These are phyloP conservation scores for Psilocybe azurescens DNA, from an alignment of 768 basidiomycete genomes.

Conservation along the genomic window DNA sequence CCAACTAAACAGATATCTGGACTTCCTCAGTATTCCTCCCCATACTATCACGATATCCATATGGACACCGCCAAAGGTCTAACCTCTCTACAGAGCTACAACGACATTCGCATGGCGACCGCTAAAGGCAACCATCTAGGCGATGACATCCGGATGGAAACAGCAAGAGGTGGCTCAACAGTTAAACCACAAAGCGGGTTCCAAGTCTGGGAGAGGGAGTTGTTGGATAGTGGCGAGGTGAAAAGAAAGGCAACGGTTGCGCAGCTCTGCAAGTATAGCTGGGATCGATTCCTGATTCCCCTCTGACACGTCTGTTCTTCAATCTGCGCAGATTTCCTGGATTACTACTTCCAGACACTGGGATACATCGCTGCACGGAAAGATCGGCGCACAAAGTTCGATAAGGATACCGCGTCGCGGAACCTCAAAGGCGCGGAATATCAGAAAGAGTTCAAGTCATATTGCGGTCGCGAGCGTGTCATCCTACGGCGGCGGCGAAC, in stretches of 20 bases:
- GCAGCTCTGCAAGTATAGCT: conserved; percentile 79
- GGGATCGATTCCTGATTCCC: conserved; percentile 34
- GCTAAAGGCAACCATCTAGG: conserved; percentile 53
- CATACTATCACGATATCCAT: conserved; percentile 60
- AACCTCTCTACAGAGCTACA: conserved; percentile 41
- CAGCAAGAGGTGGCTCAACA: conserved; percentile 58
- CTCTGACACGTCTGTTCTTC: conserved; percentile 1
- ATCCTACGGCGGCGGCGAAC: conserved; percentile 90
- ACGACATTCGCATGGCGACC: conserved; percentile 65
- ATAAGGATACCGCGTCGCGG: conserved; percentile 78
- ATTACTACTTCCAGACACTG: conserved; percentile 96
- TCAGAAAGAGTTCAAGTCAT: conserved; percentile 86
- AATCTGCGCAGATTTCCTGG: conserved; percentile 79
- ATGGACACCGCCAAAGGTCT: conserved; percentile 82
- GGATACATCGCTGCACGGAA: conserved; percentile 89
- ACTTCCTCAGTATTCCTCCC: conserved; percentile 27
- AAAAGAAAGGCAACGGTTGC: conserved; percentile 96
- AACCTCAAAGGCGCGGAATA: conserved; percentile 61
- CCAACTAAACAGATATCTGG: conserved; percentile 35
- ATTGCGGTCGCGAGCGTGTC: conserved; percentile 93
- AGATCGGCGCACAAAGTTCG: conserved; percentile 82
- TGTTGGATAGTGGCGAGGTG: conserved; percentile 86
- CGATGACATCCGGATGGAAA: conserved; percentile 74
- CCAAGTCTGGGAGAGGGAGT: conserved; percentile 84
- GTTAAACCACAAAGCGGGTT: conserved; percentile 56